phyloP scores from a whole-genome alignment of 2,329 filamentous ascomycete species.

The Exophiala xenobiotica region DNA sequence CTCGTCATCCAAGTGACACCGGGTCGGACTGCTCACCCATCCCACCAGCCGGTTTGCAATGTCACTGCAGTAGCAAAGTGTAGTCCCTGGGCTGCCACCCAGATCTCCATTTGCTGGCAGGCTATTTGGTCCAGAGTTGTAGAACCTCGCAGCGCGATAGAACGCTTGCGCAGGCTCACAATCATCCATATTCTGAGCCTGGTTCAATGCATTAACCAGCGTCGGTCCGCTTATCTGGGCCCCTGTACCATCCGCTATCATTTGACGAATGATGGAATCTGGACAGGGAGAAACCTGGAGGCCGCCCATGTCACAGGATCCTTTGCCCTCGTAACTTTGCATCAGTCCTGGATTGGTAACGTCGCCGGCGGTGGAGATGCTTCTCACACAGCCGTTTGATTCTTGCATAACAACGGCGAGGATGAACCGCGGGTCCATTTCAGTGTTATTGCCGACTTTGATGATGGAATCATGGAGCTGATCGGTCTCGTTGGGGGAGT shows the following conservation, averaged over 20 bases:
- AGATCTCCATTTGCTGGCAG: constrained; percentile 17
- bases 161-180: constrained; percentile 15
- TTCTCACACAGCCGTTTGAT: constrained; percentile 32
- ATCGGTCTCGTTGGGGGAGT: constrained; percentile 23
- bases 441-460: constrained; percentile 25
- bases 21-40: constrained; percentile 8
- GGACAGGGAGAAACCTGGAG: constrained; percentile 18
- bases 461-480: constrained; percentile 31
- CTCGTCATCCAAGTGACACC: constrained; percentile 16
- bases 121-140: constrained; percentile 25
- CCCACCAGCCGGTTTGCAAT: constrained; percentile 31
- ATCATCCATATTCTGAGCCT: constrained; percentile 3
- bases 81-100: constrained; percentile 18
- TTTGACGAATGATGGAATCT: constrained; percentile 18
- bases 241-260: constrained; percentile 25
- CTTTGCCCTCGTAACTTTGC: constrained; percentile 18
- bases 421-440: constrained; percentile 36
- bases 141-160: constrained; percentile 27
- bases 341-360: constrained; percentile 27
- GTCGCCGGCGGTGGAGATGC: constrained; percentile 25
- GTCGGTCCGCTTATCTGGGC: constrained; percentile 9
- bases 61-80: constrained; percentile 29
- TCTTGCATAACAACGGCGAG: constrained; percentile 39
- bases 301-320: constrained; percentile 15
- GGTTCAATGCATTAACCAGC: constrained; percentile 13